Evolutionary conservation across 2,329 filamentous ascomycete species (phyloP), one percentile per base, ranked within the genome.

Genomic region (Paraconiothyrium brasiliense): DNA sequence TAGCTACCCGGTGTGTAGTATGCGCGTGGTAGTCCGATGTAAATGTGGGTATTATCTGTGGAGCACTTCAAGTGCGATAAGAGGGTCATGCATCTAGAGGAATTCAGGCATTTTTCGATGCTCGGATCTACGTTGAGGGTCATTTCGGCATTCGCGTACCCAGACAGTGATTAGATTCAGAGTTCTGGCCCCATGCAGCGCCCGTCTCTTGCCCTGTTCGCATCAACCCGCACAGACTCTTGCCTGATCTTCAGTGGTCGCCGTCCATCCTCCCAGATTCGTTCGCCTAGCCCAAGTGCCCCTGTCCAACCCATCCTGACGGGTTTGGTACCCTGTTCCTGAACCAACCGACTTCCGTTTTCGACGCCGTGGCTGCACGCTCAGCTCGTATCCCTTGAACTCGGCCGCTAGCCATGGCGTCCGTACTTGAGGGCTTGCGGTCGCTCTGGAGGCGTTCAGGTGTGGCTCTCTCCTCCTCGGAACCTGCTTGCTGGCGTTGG

Each of bases 401-500:
- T 41, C 46, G 48, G 20, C 24, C 51, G 52, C 54, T 55, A 49
- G 37, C 41, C 9, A 44, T 41, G 54, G 52, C 35, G 11, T 37
- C 27, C 61, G 41, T 63, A 63, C 59, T 63, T 60, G 57, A 60
- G 49, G 54, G 54, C 57, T 63, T 54, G 54, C 41, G 30, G 54
- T 35, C 57, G 61, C 61, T 57, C 57, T 37, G 35, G 48, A 37
- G 61, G 60, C 57, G 43, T 46, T 54, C 57, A 54, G 54, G 61
- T 54, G 61, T 60, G 58, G 49, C 55, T 37, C 47, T 47, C 55
- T 55, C 46, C 30, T 49, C 46, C 58, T 60, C 39, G 34, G 41
- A 55, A 46, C 55, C 37, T 44, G 24, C 47, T 27, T 41, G 41
- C 44, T 52, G 54, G 47, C 48, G 46, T 54, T 41, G 54, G 34